These are phyloP conservation scores for Aspergillus sp. DNA, from an alignment of 2,329 filamentous ascomycete species.

Conservation along the genomic window DNA sequence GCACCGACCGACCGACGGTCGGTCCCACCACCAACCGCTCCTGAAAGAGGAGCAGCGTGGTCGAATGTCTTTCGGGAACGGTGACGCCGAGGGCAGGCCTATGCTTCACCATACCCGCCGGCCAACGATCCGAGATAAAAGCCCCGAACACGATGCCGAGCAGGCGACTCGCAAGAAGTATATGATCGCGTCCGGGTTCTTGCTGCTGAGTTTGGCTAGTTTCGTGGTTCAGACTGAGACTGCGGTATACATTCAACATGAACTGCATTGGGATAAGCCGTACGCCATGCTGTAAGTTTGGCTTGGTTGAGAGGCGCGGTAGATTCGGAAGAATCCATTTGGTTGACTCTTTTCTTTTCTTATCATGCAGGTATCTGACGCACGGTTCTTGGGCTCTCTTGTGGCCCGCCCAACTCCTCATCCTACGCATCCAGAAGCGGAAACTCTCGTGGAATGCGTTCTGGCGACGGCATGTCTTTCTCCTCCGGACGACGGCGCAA, in stretches of 20 bases:
- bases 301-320: neutral
- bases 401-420: constrained; percentile 79
- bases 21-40: constrained; percentile 54
- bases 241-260: constrained; percentile 89
- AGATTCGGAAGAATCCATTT: neutral
- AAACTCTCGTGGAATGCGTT: constrained; percentile 79
- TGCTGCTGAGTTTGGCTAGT: constrained; percentile 76
- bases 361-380: constrained; percentile 67
- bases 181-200: constrained; percentile 79
- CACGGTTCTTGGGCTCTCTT: constrained; percentile 91
- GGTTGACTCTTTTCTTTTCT: neutral
- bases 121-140: constrained; percentile 74
- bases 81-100: constrained; percentile 35
- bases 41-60: constrained; percentile 49
- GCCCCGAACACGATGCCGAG: constrained; percentile 64
- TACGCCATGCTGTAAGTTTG: constrained; percentile 88
- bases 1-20: constrained; percentile 49
- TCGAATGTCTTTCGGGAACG: constrained; percentile 32
- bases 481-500: constrained; percentile 66
- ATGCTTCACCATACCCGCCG: constrained; percentile 51
- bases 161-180: constrained; percentile 77
- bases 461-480: constrained; percentile 70
- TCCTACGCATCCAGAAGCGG: constrained; percentile 77
- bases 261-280: constrained; percentile 94
- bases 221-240: constrained; percentile 96